phyloP scores from a whole-genome alignment of 164 flowering plant species.

The Pachysandra terminalis region DNA sequence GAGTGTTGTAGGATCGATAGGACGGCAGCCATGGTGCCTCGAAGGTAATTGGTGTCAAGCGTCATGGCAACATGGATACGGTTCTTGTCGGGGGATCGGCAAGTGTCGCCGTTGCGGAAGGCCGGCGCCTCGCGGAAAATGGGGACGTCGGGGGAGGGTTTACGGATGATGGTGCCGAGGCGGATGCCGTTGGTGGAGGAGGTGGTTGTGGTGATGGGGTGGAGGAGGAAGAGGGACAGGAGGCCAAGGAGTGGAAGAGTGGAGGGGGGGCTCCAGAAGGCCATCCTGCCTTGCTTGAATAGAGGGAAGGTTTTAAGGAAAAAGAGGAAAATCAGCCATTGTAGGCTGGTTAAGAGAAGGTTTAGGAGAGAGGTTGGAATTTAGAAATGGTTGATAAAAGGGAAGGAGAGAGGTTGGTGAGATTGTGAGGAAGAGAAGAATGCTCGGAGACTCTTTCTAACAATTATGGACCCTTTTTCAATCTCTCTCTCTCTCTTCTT shows the following conservation, averaged over 20 bases:
- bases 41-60: constrained; percentile 57
- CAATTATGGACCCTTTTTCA: no score
- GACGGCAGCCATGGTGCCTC: constrained; percentile 74
- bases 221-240: constrained; percentile 43
- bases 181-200: constrained; percentile 24
- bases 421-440: constrained; percentile 28
- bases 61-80: constrained; percentile 64
- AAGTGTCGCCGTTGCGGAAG: constrained; percentile 50
- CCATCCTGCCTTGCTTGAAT: constrained; percentile 44
- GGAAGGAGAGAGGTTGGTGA: constrained; percentile 6
- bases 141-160: constrained; percentile 23
- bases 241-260: constrained; percentile 35
- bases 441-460: constrained; percentile 9
- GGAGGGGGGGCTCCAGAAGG: constrained; percentile 31
- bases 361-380: constrained; percentile 1
- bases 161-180: constrained; percentile 18
- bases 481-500: neutral
- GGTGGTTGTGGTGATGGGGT: constrained; percentile 21
- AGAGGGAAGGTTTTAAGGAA: neutral
- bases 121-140: constrained; percentile 69
- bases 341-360: constrained; percentile 20
- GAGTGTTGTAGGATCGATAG: constrained; percentile 66
- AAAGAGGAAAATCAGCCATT: constrained; percentile 17
- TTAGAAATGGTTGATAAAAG: constrained; percentile 5
- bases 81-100: constrained; percentile 17